Evolutionary conservation across 805 yeast species (phyloP).

Genomic region (Ogataea paraovalis): DNA sequence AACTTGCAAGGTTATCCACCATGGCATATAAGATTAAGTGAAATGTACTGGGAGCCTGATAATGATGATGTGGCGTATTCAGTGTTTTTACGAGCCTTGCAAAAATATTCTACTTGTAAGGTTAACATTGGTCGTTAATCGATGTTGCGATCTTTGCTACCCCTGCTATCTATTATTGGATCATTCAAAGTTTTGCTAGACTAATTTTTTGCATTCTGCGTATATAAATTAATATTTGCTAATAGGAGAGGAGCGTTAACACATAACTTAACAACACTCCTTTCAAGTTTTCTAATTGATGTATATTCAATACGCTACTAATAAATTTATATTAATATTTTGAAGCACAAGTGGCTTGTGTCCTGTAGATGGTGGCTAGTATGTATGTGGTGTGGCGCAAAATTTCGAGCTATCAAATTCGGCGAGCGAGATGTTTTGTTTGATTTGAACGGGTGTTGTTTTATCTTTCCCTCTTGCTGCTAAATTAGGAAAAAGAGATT

Average conservation of each 20-base stretch:
- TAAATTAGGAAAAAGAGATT: not conserved
- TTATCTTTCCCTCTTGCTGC: not conserved
- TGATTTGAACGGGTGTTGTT: not conserved
- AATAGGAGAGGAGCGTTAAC: not conserved
- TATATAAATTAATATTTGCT: not conserved
- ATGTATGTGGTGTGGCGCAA: not conserved
- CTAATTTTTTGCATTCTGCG: too few relatives aligned
- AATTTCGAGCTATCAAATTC: not conserved
- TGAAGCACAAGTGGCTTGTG: not conserved
- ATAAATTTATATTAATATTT: too few relatives aligned
- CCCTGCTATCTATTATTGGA: not conserved
- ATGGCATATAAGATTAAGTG: constrained; percentile 92
- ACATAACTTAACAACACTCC: not conserved
- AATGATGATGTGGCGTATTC: constrained; percentile 77
- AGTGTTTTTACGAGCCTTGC: constrained; percentile 75
- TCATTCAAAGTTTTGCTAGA: not conserved
- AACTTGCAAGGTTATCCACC: constrained; percentile 96
- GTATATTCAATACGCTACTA: not conserved
- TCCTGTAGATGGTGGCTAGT: not conserved
- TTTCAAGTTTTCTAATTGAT: not conserved
- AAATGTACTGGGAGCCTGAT: constrained; percentile 87
- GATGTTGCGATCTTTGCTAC: not conserved
- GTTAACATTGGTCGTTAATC: constrained; percentile 78
- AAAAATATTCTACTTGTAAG: constrained; percentile 73
- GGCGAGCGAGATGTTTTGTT: not conserved